Conservation (phyloP, 305 asterid genomes). For the Fraxinus albicans region DNA sequence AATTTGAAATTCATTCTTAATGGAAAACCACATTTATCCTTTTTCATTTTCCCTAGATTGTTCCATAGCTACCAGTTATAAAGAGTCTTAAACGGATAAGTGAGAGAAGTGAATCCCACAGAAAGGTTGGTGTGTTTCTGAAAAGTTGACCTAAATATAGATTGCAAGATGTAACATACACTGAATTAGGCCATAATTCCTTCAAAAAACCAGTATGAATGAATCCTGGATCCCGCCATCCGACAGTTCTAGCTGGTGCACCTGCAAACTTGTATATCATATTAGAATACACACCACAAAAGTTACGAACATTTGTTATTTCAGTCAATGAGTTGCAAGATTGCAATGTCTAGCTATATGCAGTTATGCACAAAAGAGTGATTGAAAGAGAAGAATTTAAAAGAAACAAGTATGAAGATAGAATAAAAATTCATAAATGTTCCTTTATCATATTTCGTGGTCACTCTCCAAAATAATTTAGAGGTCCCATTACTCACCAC, state of each 20-base stretch:
- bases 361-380: background rate
- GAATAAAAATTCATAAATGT: background rate
- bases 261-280: constrained; percentile 40
- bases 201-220: constrained; percentile 75
- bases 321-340: background rate
- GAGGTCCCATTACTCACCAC: constrained; percentile 51
- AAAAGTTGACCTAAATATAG: background rate
- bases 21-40: background rate
- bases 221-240: constrained; percentile 96
- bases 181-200: constrained; percentile 73
- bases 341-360: background rate
- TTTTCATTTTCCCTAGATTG: background rate
- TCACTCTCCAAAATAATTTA: background rate
- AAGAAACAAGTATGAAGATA: background rate
- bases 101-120: background rate
- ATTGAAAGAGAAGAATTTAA: background rate
- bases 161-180: constrained; percentile 33
- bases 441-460: background rate
- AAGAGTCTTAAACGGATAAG: background rate
- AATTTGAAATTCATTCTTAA: background rate
- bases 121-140: background rate
- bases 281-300: background rate
- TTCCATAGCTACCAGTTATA: background rate
- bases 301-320: background rate
- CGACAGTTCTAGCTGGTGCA: constrained; percentile 89